Evolutionary conservation across 2,329 filamentous ascomycete species (phyloP).

Genomic region (Grosmannia serpens): DNA sequence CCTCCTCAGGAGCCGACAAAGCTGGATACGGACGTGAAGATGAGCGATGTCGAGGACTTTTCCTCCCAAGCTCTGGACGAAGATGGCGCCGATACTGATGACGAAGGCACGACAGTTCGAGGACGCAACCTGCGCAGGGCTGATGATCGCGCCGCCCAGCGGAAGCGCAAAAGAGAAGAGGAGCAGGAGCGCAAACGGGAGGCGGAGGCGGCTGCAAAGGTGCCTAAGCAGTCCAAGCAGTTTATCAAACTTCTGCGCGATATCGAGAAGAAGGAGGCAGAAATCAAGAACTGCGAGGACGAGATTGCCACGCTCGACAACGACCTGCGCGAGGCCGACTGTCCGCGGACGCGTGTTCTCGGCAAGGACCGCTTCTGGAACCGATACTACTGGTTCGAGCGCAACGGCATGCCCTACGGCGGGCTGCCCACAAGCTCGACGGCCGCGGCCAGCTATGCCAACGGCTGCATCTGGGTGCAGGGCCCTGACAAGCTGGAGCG

Average conservation of each 20-base stretch:
- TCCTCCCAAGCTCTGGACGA: slow-evolving; percentile 41
- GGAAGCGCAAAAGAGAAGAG: slow-evolving; percentile 64
- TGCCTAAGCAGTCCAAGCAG: slow-evolving; percentile 72
- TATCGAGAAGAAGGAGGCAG: slow-evolving; percentile 75
- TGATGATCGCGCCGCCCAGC: slow-evolving; percentile 58
- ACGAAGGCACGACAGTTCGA: slow-evolving; percentile 49
- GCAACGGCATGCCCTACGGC: slow-evolving; percentile 93
- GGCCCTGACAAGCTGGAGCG: slow-evolving; percentile 84
- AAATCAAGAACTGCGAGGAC: slow-evolving; percentile 70
- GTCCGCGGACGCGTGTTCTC: slow-evolving; percentile 75
- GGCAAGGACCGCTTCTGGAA: slow-evolving; percentile 98
- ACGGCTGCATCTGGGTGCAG: slow-evolving; percentile 92
- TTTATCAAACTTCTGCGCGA: slow-evolving; percentile 80
- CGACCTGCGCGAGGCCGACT: slow-evolving; percentile 87
- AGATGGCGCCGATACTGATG: slow-evolving; percentile 50
- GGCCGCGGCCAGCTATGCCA: slow-evolving; percentile 76
- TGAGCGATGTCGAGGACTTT: slow-evolving; percentile 53
- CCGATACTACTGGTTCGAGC: slow-evolving; percentile 97
- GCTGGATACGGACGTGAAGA: slow-evolving; percentile 46
- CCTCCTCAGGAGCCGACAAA: slow-evolving; percentile 40
- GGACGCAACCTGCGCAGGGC: slow-evolving; percentile 49
- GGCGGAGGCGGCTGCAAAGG: slow-evolving; percentile 50
- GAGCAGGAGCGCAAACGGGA: slow-evolving; percentile 58
- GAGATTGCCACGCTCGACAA: slow-evolving; percentile 80
- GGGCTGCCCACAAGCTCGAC: slow-evolving; percentile 84